phyloP scores from a whole-genome alignment of 75 land plant genomes.

The Pinus taeda region DNA sequence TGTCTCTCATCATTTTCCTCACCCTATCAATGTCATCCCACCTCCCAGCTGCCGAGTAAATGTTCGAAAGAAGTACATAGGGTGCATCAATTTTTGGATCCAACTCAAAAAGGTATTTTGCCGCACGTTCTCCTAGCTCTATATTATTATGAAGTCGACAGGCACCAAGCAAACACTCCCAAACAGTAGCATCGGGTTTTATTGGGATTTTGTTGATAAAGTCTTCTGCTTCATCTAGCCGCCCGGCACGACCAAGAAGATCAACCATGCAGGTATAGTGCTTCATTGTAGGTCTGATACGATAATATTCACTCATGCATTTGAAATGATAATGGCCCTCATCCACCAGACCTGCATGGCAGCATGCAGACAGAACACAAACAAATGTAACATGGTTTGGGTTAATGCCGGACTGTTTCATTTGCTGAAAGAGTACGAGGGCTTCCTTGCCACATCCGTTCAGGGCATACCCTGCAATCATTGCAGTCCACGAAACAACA shows the following conservation, averaged over 20 bases:
- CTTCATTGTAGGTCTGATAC: not conserved
- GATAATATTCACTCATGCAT: not conserved
- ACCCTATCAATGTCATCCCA: not conserved
- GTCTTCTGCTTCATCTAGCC: constrained; percentile 9
- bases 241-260: constrained; percentile 9
- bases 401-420: not conserved
- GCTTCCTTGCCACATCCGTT: not conserved
- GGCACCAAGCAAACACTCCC: constrained; percentile 10
- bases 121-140: not conserved
- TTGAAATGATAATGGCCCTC: constrained; percentile 1
- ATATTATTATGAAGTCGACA: not conserved
- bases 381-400: not conserved
- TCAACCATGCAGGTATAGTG: constrained; percentile 9
- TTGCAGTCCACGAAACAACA: constrained; percentile 16
- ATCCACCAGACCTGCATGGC: not conserved
- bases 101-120: not conserved
- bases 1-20: not conserved
- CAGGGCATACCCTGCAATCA: constrained; percentile 7
- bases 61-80: not conserved
- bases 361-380: not conserved
- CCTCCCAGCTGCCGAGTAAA: not conserved
- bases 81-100: not conserved
- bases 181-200: not conserved
- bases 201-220: not conserved
- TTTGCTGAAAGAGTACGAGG: not conserved